Conservation (phyloP, 2,329 filamentous ascomycete species). For the Fusarium burgessii region DNA sequence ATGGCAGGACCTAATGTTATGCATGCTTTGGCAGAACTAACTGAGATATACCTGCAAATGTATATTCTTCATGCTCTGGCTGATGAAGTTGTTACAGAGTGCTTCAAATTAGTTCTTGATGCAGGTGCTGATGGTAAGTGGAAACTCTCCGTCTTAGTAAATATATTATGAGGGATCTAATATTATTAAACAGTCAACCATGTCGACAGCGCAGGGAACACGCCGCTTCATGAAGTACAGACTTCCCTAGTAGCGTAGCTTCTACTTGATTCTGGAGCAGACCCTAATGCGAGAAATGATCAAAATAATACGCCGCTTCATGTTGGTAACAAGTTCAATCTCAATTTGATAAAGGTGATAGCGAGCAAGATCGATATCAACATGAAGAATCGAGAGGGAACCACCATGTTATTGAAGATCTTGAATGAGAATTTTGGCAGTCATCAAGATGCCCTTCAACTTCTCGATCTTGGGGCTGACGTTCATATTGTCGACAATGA, state of each 20-base stretch:
- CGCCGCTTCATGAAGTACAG: background rate
- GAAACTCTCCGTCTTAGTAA: background rate
- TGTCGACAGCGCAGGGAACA: fast-evolving
- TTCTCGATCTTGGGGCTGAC: background rate
- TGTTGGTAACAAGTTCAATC: fast-evolving
- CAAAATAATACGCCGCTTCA: background rate
- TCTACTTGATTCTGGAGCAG: background rate
- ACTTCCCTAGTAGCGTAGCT: background rate
- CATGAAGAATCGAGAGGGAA: background rate
- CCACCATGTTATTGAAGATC: background rate
- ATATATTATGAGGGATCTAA: background rate
- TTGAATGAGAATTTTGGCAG: too few relatives aligned
- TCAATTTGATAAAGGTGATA: background rate
- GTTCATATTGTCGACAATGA: background rate
- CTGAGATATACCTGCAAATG: too few relatives aligned
- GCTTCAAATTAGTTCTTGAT: background rate
- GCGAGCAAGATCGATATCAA: background rate
- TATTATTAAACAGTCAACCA: background rate
- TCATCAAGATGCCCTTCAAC: background rate
- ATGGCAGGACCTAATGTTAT: background rate
- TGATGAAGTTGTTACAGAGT: background rate
- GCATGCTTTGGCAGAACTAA: background rate
- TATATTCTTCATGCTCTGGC: too few relatives aligned
- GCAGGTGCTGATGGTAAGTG: background rate
- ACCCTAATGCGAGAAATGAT: background rate